A percentile compares a stretch with the other conserved stretches of the same genome.
Evolutionary conservation across 805 yeast genomes (phyloP).

Genomic region (Pichia occidentalis): DNA sequence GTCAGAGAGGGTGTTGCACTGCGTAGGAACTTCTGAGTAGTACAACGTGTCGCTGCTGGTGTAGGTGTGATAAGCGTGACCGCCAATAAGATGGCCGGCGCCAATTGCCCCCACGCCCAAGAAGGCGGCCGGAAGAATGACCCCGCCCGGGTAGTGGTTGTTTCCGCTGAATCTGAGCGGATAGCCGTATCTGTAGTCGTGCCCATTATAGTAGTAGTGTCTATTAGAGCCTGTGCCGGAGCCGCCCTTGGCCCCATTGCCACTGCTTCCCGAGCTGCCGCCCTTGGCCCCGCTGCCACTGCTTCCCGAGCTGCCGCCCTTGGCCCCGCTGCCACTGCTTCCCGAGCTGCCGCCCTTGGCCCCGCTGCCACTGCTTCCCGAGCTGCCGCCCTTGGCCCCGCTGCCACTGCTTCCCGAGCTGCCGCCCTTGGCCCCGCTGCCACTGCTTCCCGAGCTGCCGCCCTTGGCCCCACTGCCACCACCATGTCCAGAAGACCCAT

Average conservation of each 20-base stretch:
- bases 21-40: slow-evolving; percentile 13
- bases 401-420: no score
- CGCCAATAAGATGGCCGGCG: slow-evolving; percentile 4
- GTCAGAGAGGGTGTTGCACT: slow-evolving; percentile 1
- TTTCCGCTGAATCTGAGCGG: slow-evolving; percentile 9
- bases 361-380: slow-evolving; percentile 1
- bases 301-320: no score
- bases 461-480: background rate
- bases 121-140: slow-evolving; percentile 9
- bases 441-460: background rate
- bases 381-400: no score
- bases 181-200: slow-evolving; percentile 6
- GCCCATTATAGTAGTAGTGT: slow-evolving; percentile 6
- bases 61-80: slow-evolving; percentile 14
- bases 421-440: background rate
- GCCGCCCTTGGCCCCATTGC: no score
- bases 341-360: background rate
- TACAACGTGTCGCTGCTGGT: slow-evolving; percentile 8
- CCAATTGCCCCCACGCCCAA: no score
- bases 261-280: no score
- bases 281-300: slow-evolving; percentile 1
- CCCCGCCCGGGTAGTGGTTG: slow-evolving; percentile 12
- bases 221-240: no score
- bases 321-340: background rate
- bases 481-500: slow-evolving; percentile 2